Conservation (phyloP, 148 eudicot genomes). For the Gaultheria prostrata region DNA sequence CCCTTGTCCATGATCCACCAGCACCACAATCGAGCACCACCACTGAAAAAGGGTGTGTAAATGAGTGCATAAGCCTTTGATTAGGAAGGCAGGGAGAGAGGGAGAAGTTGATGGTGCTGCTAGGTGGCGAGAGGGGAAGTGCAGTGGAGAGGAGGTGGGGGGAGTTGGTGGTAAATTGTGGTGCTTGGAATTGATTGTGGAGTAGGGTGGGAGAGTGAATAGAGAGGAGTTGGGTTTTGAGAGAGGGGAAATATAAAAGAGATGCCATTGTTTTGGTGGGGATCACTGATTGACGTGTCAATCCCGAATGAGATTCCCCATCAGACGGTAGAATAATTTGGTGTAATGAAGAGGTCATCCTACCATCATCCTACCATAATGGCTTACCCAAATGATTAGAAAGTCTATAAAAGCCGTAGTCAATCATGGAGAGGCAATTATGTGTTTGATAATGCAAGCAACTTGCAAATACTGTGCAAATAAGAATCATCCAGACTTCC, state of each 20-base stretch:
- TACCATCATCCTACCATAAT: neutral
- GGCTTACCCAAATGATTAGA: neutral
- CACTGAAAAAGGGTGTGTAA: neutral
- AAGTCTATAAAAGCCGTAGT: neutral
- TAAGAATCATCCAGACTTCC: neutral
- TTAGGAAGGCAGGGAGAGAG: neutral
- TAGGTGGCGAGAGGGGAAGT: neutral
- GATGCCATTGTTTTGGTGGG: neutral
- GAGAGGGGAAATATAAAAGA: neutral
- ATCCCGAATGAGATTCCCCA: neutral
- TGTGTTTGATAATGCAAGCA: neutral
- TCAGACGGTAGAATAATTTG: neutral
- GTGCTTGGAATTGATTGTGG: neutral
- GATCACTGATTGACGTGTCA: neutral
- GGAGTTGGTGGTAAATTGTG: neutral
- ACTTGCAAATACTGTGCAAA: neutral
- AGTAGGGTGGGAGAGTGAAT: neutral
- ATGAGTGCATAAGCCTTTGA: neutral
- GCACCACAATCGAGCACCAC: conserved; percentile 1
- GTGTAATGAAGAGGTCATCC: neutral
- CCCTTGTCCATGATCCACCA: neutral
- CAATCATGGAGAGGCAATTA: neutral
- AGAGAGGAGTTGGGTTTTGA: neutral
- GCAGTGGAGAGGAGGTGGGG: neutral
- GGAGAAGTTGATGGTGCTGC: neutral